Evolutionary conservation across 352 stramenopile genomes (phyloP), one percentile per base, ranked within the genome.

Genomic region (Thalassiosira livingstoniorum): DNA sequence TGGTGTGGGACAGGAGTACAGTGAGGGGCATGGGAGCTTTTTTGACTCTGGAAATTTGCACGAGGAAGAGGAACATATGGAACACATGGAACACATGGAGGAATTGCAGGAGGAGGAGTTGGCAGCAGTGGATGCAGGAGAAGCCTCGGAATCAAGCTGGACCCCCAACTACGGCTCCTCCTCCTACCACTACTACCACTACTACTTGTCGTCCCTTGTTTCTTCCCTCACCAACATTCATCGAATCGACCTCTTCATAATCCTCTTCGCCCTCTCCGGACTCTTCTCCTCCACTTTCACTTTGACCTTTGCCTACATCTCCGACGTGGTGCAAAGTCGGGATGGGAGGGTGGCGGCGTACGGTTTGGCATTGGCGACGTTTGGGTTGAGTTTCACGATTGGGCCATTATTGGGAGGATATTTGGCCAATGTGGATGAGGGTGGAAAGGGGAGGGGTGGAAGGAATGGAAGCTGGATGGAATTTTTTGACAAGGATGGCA

Each of bases 251-350:
- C 39, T 92, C n/a, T 95, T 94, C 75, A 84, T 95, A 0, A 35
- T 87, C 4, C 69, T 94, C 2, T 68, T 95, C 25, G 80, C 85
- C 37, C 39, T 95, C 2, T 95, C 89, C 13, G 93, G 93, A 55
- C 78, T 96, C 18, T 97, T 96, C 75, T 87, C 90, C 21, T 92
- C 86, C 18, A 97, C 94, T n/a, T 97, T 97, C 78, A 93, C 94
- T 10, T 66, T 97, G 21, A 92, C 92, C 47, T 97, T 97, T 90
- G 92, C 93, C 2, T 97, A 97, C 77, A 97, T 97, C 62, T 90
- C 87, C 21, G 94, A 97, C 82, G 91, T 94, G 21, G 90, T 96
- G 3, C 78, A 83, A 53, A 63, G 87, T 66, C 83, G 82, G 39
- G 68, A 93, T 68, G 84, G 92, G 55, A 86, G 93, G 25, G 94